Conservation (phyloP, 2,329 filamentous ascomycete species). For the Pestalotiopsis sp. region DNA sequence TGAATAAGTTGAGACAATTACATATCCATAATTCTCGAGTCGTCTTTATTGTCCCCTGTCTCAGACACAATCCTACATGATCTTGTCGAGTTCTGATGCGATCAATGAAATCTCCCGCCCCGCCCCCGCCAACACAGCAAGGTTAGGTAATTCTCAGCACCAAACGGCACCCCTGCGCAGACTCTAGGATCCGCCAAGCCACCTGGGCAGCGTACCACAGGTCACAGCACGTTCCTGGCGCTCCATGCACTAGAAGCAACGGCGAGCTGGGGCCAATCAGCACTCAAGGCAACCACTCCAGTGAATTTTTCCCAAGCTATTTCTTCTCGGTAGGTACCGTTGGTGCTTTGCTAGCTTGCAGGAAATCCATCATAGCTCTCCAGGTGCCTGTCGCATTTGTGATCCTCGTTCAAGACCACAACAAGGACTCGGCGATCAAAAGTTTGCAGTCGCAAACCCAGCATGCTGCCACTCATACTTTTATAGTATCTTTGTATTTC, state of each 20-base stretch:
- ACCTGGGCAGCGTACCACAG: not conserved
- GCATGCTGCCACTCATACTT: not conserved
- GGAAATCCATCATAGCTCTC: not conserved
- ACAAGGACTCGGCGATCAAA: not conserved
- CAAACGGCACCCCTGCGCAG: not conserved
- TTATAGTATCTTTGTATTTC: not conserved
- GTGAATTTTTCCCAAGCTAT: not conserved
- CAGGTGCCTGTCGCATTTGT: not conserved
- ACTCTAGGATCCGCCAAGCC: not conserved
- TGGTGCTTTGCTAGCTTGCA: slow-evolving; percentile 4
- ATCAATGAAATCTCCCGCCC: not conserved
- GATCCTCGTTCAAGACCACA: not conserved
- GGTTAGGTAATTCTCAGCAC: not conserved
- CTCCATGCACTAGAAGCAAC: not conserved
- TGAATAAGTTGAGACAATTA: too few relatives aligned
- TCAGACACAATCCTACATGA: not conserved
- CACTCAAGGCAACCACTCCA: not conserved
- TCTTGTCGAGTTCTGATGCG: not conserved
- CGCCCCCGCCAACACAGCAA: not conserved
- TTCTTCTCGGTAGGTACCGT: not conserved
- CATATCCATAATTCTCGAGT: too few relatives aligned
- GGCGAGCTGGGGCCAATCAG: slow-evolving; percentile 4
- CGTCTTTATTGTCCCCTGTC: too few relatives aligned
- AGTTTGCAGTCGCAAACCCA: not conserved
- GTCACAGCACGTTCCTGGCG: not conserved